Percentiles rank a stretch among this genome's conserved stretches.
Conservation (phyloP, 2,329 filamentous ascomycete genomes). For the Fusarium aywerte region DNA sequence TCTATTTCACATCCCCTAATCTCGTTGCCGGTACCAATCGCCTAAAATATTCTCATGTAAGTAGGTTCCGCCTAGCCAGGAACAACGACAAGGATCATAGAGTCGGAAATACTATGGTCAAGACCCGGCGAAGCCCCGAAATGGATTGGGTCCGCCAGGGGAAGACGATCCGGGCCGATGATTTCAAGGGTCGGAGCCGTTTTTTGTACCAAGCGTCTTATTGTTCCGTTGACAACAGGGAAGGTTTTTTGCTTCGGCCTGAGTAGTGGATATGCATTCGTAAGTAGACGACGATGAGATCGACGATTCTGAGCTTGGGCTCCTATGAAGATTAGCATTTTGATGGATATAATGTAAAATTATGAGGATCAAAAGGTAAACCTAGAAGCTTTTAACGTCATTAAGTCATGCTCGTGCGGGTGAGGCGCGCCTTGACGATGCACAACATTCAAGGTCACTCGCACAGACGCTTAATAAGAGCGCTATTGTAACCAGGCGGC, state of each 20-base stretch:
- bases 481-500: conserved; percentile 21
- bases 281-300: conserved; percentile 13
- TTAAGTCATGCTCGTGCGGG: conserved; percentile 30
- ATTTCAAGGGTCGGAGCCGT: conserved; percentile 41
- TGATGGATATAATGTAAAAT: background rate
- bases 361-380: background rate
- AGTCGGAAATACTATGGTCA: conserved; percentile 10
- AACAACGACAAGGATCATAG: conserved; percentile 27
- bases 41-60: conserved; percentile 6
- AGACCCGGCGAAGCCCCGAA: conserved; percentile 29
- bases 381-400: conserved; percentile 10
- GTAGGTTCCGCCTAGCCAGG: conserved; percentile 35
- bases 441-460: conserved; percentile 35
- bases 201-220: conserved; percentile 39
- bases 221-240: conserved; percentile 27
- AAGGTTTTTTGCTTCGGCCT: conserved; percentile 35
- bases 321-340: background rate
- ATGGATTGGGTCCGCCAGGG: conserved; percentile 39
- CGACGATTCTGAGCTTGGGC: conserved; percentile 18
- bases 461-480: conserved; percentile 35
- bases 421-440: conserved; percentile 38
- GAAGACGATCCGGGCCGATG: conserved; percentile 47
- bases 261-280: conserved; percentile 26
- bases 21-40: conserved; percentile 12
- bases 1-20: conserved; percentile 24